Conservation (phyloP, 2,329 filamentous ascomycete species). For the Venturiaceae sp. region DNA sequence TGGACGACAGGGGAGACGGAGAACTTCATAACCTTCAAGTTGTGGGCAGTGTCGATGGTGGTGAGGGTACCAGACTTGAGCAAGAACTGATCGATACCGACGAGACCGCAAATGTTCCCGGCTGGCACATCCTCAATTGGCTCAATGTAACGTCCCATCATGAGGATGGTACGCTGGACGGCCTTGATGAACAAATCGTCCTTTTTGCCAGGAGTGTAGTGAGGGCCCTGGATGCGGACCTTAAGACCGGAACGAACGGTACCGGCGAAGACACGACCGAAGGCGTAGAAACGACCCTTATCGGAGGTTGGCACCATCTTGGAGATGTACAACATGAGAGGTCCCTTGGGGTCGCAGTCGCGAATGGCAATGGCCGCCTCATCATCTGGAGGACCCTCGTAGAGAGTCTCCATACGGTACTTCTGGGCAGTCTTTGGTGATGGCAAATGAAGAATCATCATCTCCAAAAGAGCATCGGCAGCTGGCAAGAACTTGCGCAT, state of each 20-base stretch:
- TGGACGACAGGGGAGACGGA: constrained; percentile 98
- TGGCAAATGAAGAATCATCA: constrained; percentile 99
- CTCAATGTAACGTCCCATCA: constrained; percentile 99
- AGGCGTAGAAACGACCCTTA: constrained; percentile 99
- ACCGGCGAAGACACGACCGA: constrained; percentile 99
- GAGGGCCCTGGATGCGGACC: constrained; percentile 99
- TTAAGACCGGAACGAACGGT: constrained; percentile 96
- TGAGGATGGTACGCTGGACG: constrained; percentile 98
- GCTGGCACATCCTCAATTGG: constrained; percentile 98
- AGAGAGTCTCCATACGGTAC: constrained; percentile 97
- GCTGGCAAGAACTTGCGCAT: constrained; percentile 99
- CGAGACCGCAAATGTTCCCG: constrained; percentile 99
- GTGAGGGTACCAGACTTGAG: constrained; percentile 99
- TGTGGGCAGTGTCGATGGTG: constrained; percentile 95
- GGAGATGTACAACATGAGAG: constrained; percentile 99
- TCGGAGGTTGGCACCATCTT: constrained; percentile 99
- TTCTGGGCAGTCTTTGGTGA: constrained; percentile 91
- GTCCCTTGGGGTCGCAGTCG: constrained; percentile 94
- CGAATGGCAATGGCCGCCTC: constrained; percentile 92
- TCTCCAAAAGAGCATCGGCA: constrained; percentile 95
- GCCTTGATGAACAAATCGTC: constrained; percentile 99
- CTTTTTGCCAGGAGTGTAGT: constrained; percentile 98
- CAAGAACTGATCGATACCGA: constrained; percentile 99
- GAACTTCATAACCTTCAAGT: constrained; percentile 99
- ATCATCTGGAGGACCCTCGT: constrained; percentile 94